These are phyloP conservation scores for Vitis hybrid DNA, from an alignment of 177 flowering plant genomes.

Conservation along the genomic window DNA sequence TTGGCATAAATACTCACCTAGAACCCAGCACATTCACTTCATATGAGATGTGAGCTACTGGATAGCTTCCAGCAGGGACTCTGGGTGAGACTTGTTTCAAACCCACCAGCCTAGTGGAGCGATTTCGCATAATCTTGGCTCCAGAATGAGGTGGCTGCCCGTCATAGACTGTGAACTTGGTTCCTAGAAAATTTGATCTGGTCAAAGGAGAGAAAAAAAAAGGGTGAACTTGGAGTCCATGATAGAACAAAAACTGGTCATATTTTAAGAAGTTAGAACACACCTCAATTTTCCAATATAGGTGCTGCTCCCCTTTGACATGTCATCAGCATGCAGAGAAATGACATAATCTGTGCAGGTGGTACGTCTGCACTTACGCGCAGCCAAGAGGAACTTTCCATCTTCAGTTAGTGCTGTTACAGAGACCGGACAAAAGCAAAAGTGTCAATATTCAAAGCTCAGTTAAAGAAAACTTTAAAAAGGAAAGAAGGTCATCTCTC, in stretches of 20 bases:
- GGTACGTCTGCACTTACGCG: slow-evolving; percentile 71
- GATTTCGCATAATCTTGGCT: slow-evolving; percentile 60
- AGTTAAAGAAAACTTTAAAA: background rate
- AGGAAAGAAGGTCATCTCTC: background rate
- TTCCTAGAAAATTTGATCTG: slow-evolving; percentile 90
- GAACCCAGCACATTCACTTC: slow-evolving; percentile 88
- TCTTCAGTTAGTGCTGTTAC: slow-evolving; percentile 69
- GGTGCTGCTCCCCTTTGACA: slow-evolving; percentile 68
- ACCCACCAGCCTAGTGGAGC: slow-evolving; percentile 67
- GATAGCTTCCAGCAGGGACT: slow-evolving; percentile 75
- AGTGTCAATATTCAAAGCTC: background rate
- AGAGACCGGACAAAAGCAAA: background rate
- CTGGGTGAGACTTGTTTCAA: slow-evolving; percentile 78
- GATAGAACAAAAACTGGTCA: background rate
- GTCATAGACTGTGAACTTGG: slow-evolving; percentile 82
- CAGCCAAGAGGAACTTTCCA: slow-evolving; percentile 94
- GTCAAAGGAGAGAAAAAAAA: slow-evolving; percentile 6
- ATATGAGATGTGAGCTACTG: slow-evolving; percentile 79
- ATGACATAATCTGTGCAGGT: slow-evolving; percentile 81
- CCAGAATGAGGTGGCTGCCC: slow-evolving; percentile 77
- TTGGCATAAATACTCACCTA: slow-evolving; percentile 48
- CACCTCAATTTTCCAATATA: slow-evolving; percentile 90
- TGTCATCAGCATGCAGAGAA: slow-evolving; percentile 66
- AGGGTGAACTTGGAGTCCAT: background rate
- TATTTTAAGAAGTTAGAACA: slow-evolving; percentile 1